phyloP scores from a whole-genome alignment of 202 grass and related monocot species.

The Elaeis oleifera region DNA sequence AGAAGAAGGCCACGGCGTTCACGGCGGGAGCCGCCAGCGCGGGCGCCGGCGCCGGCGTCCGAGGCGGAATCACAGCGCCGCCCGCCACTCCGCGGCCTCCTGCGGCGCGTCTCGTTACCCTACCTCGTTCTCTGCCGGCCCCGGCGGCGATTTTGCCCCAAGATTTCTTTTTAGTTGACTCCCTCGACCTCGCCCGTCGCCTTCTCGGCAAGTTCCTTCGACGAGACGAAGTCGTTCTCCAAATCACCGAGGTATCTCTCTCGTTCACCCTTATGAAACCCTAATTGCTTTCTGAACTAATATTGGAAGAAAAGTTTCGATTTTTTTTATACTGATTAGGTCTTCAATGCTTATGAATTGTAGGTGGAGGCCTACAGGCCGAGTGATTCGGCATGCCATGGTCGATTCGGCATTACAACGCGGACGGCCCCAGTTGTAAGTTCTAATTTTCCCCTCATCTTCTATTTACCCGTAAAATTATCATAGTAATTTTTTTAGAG shows the following conservation, averaged over 20 bases:
- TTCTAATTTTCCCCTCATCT: background rate
- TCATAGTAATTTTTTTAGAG: too few relatives aligned
- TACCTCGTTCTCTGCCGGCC: background rate
- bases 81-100: background rate
- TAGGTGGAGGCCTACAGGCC: constrained; percentile 80
- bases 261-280: background rate
- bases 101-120: background rate
- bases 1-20: too few relatives aligned
- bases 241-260: constrained; percentile 69
- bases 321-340: background rate
- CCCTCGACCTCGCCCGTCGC: constrained; percentile 75
- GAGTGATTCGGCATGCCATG: constrained; percentile 85
- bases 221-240: constrained; percentile 66
- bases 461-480: too few relatives aligned
- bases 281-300: background rate
- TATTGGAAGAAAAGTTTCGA: background rate
- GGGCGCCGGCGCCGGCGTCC: background rate
- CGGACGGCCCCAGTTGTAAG: constrained; percentile 79
- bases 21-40: background rate
- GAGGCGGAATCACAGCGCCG: background rate
- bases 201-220: constrained; percentile 84
- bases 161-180: constrained; percentile 68
- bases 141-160: constrained; percentile 32
- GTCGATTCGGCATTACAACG: constrained; percentile 61
- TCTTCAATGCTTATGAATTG: background rate